Base-by-base conservation (phyloP, 305 asterid species). In the Solanum aculeatissimum region DNA sequence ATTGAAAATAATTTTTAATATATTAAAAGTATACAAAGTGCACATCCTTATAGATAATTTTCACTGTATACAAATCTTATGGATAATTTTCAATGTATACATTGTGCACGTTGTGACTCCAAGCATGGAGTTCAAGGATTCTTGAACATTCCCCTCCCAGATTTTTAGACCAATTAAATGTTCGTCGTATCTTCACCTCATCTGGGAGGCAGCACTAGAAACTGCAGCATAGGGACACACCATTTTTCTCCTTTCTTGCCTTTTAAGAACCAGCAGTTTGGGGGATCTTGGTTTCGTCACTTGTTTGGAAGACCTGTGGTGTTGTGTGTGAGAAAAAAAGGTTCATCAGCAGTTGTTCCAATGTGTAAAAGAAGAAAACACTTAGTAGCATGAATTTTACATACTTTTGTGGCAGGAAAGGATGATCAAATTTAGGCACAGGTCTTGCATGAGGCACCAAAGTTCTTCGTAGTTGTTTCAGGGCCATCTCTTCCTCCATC, bases 401-500 rank as follows among this genome's bases (percentile, higher is more conserved):
- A 8, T 91, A 96, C 98, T 90, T 96, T 2, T 92, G 97, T 49
- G 98, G 99, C 86, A 91, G 85, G 94, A 95, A 96, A 42, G 99
- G 99, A 83, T 90, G 87, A 72, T 89, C 87, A 68, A 95, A 96
- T 8, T 91, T 92, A 3, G 99, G 99, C 54, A 94, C 95, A 1
- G 98, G 96, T 88, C 94, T 91, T 63, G 97, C 98, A 84, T 96
- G 99, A 69, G 97, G 98, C 51, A 96, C 96, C 85, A 96, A 86
- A 16, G 98, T 94, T 86, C 97, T 90, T 77, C 98, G 78, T 75
- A 95, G 42, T 87, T 95, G 97, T 85, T 96, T 96, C 91, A 96
- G 80, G 21, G 98, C 98, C 91, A 93, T 95, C 89, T 95, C 98
- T 84, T 97, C 99, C 88, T 97, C 98, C 97, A 95, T 92, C 99